phyloP scores from a whole-genome alignment of 768 basidiomycete species.

The Sporobolomyces pararoseus region DNA sequence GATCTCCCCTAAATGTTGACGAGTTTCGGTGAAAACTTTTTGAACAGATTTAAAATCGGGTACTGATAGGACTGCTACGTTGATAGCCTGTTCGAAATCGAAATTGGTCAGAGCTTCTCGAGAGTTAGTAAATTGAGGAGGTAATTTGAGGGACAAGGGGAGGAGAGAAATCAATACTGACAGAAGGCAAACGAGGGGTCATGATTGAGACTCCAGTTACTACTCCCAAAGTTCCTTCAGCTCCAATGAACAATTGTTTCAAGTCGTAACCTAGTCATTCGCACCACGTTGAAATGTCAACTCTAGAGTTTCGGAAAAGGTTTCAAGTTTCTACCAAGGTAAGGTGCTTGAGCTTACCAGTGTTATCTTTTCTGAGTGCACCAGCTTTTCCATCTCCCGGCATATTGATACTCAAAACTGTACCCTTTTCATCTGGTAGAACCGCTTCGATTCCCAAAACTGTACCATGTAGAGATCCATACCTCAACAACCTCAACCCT shows the following conservation, averaged over 20 bases:
- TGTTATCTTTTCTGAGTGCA: constrained; percentile 86
- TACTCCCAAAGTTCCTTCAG: constrained; percentile 92
- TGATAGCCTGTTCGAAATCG: constrained; percentile 58
- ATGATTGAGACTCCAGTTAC: constrained; percentile 93
- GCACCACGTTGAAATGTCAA: constrained; percentile 11
- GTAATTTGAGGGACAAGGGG: neutral
- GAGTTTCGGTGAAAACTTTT: constrained; percentile 75
- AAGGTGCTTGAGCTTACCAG: constrained; percentile 61
- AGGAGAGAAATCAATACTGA: too few species aligned
- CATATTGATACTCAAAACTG: constrained; percentile 81
- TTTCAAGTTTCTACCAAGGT: too few species aligned
- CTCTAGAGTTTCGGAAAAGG: neutral
- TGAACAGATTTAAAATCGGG: constrained; percentile 82
- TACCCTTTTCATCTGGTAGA: constrained; percentile 74
- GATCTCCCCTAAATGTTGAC: constrained; percentile 82
- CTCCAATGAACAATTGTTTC: constrained; percentile 96
- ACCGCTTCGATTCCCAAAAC: constrained; percentile 96
- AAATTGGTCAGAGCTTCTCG: neutral
- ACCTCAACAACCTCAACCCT: constrained; percentile 86
- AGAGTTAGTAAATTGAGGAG: neutral
- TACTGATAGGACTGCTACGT: constrained; percentile 85
- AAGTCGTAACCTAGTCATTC: constrained; percentile 99
- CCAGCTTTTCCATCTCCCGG: constrained; percentile 50
- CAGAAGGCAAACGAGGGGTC: constrained; percentile 66
- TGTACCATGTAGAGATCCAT: constrained; percentile 89